These are phyloP conservation scores for Pyrus communis DNA, from an alignment of 306 rosid genomes.

Conservation along the genomic window DNA sequence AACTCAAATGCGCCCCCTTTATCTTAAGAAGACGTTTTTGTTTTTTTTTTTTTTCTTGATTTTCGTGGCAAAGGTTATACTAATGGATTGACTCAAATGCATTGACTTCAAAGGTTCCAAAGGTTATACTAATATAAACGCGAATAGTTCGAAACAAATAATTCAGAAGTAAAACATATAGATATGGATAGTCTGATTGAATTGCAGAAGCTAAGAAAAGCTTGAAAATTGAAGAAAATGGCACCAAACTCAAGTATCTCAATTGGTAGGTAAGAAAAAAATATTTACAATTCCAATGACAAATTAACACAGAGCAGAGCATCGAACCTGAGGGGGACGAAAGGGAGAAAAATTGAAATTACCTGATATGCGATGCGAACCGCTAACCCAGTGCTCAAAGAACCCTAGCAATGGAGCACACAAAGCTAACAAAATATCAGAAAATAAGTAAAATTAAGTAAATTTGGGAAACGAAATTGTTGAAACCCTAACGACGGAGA, in stretches of 20 bases:
- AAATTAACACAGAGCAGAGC: not conserved
- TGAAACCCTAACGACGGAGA: not conserved
- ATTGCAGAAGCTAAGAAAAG: not conserved
- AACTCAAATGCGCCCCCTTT: not conserved
- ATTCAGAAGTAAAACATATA: not conserved
- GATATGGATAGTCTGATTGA: not conserved
- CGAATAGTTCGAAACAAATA: not conserved
- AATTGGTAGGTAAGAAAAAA: not conserved
- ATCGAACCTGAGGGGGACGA: not conserved
- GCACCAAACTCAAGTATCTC: not conserved
- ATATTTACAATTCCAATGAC: not conserved
- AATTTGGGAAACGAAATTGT: not conserved
- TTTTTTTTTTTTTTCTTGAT: not conserved
- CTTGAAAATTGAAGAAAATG: not conserved
- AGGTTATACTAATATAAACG: not conserved
- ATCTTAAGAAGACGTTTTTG: not conserved
- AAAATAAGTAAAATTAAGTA: not conserved
- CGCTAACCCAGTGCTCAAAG: not conserved
- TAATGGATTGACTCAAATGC: not conserved
- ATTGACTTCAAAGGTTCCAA: not conserved
- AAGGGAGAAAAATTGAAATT: not conserved
- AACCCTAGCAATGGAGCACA: conserved; percentile 1
- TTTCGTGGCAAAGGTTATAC: not conserved
- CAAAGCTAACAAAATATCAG: not conserved
- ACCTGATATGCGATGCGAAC: not conserved